Evolutionary conservation across 257 asterid species (phyloP), one percentile per base, ranked within the genome.

Genomic region (Penstemon newberryi): DNA sequence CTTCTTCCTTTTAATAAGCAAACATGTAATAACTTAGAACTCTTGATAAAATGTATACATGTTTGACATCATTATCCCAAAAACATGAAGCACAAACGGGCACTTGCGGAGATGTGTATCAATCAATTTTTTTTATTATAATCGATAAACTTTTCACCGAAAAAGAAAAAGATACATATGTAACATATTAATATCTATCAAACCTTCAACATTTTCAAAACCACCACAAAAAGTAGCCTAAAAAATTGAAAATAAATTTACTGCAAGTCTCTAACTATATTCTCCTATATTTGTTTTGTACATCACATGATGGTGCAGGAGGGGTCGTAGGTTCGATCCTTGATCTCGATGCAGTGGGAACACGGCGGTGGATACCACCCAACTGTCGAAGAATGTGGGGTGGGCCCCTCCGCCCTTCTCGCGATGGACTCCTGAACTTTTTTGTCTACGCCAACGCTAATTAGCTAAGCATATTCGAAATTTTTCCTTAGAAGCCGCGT

Each of bases 51-150:
- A 94, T 94, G 90, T 94, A 94, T 64, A 94, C 88, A 15, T 96
- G 91, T 73, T 91, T 94, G 60, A 94, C 90, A 37, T 94, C 99
- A 62, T 85, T 94, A 65, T 81, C 85, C 60, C 89, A 95, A 70
- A 94, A 94, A 75, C 91, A 89, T 72, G 91, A 81, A 7, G 88
- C 80, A 82, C 99, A 94, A 11, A 82, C n/a, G n/a, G n/a, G n/a
- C n/a, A n/a, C n/a, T n/a, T n/a, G n/a, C n/a, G n/a, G n/a, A n/a
- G n/a, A n/a, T n/a, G n/a, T n/a, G n/a, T n/a, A n/a, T n/a, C n/a
- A n/a, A n/a, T n/a, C n/a, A n/a, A n/a, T n/a, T n/a, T n/a, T n/a
- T n/a, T n/a, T n/a, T n/a, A n/a, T n/a, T n/a, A n/a, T n/a, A n/a
- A n/a, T n/a, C n/a, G n/a, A n/a, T n/a, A n/a, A n/a, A n/a, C n/a